phyloP scores from a whole-genome alignment of 768 basidiomycete genomes.

The Lactarius akahatsu region DNA sequence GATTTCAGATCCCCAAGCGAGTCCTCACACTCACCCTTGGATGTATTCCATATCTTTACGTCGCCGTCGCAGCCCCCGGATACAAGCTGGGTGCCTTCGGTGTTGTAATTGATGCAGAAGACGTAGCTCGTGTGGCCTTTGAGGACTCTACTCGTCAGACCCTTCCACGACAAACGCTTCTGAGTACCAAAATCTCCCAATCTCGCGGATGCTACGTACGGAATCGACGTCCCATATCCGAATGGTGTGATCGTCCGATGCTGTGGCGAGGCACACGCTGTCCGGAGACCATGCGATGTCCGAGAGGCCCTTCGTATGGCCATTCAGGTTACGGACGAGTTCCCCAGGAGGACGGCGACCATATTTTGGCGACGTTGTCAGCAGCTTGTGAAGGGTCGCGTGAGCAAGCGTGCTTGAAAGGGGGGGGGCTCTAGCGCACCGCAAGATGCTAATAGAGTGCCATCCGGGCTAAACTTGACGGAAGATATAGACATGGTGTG shows the following conservation, averaged over 20 bases:
- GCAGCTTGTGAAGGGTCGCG: conserved; percentile 49
- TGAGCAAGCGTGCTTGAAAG: not conserved
- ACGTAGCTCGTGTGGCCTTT: conserved; percentile 86
- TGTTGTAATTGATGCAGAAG: conserved; percentile 91
- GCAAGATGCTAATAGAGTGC: conserved; percentile 80
- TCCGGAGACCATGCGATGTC: conserved; percentile 90
- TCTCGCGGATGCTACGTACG: conserved; percentile 42
- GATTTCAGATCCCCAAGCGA: not conserved
- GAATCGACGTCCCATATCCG: conserved; percentile 87
- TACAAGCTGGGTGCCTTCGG: conserved; percentile 82
- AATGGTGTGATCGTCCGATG: conserved; percentile 88
- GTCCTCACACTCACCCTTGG: conserved; percentile 54
- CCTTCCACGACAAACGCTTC: conserved; percentile 41
- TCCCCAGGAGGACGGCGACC: conserved; percentile 80
- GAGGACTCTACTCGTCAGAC: conserved; percentile 65
- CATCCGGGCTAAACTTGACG: conserved; percentile 90
- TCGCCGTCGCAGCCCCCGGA: conserved; percentile 93
- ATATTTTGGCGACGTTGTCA: conserved; percentile 77
- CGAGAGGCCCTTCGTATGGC: conserved; percentile 81
- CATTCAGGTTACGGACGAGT: conserved; percentile 68
- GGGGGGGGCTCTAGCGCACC: conserved; percentile 47
- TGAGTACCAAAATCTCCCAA: not conserved
- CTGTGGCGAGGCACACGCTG: conserved; percentile 79
- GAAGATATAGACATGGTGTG: conserved; percentile 85
- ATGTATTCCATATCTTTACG: conserved; percentile 88